Evolutionary conservation across 345 rosid genomes (phyloP), one percentile per base, ranked within the genome.

Genomic region (Gossypium turneri): DNA sequence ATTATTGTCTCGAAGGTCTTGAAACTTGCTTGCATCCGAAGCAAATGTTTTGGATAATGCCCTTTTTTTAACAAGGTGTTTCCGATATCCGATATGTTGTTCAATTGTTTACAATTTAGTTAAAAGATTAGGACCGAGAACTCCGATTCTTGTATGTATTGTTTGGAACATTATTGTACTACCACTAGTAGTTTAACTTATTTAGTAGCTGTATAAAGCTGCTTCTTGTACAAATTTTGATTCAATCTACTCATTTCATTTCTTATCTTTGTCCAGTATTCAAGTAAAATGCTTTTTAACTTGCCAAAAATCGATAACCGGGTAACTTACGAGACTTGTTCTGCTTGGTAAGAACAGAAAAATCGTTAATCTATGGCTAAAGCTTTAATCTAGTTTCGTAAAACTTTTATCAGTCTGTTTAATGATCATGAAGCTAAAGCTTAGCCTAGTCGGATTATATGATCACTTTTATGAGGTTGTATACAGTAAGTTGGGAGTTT

Each of bases 1-100:
- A 66, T 82, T 95, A 81, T 74, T 95, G 78, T 65, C 83, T 27
- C 72, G 53, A 62, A 82, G 82, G 55, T 60, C 79, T 17, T 81
- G 77, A 83, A 24, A 12, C 3, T 52, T 67, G 45, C 50, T 17
- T 44, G 63, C 64, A 27, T 16, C 25, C 20, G 25, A 7, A 48
- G 22, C 41, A 22, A 65, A 25, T 7, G 9, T 24, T 25, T 15
- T 15, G 22, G 22, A n/a, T 34, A 38, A 27, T 77, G 68, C 79
- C 77, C 52, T 13, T 66, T 78, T 27, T 79, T 72, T 69, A 19
- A 3, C 24, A 12, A 60, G 79, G 79, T 68, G 51, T 50, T 56
- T 55, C 12, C 45, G 3, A 4, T 34, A 53, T 34, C 19, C 19
- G 3, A 38, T 70, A 52, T 51, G 22, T 25, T 17, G 34, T 60